Evolutionary conservation across 805 yeast species (phyloP).

Genomic region (Priceomyces carsonii): DNA sequence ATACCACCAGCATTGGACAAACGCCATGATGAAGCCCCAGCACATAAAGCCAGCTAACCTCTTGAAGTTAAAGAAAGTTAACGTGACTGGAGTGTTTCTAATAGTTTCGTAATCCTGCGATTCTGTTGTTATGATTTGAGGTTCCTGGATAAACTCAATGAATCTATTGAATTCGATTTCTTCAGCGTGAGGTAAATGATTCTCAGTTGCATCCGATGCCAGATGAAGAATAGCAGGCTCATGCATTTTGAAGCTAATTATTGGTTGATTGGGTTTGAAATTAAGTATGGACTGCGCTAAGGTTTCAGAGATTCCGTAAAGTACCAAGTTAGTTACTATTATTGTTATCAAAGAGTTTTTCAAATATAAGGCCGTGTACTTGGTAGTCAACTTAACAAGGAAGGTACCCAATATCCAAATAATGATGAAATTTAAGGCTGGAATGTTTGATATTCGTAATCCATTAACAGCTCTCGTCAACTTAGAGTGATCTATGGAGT

Average conservation of each 20-base stretch:
- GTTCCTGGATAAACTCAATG: constrained; percentile 36
- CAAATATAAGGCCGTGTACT: constrained; percentile 62
- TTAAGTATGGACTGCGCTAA: constrained; percentile 72
- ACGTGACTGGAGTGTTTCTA: constrained; percentile 5
- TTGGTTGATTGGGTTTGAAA: constrained; percentile 23
- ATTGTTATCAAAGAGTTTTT: constrained; percentile 73
- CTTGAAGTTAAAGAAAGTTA: constrained; percentile 56
- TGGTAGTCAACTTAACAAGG: constrained; percentile 53
- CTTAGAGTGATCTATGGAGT: constrained; percentile 2
- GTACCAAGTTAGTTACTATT: constrained; percentile 72
- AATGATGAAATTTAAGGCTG: constrained; percentile 57
- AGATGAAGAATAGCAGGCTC: constrained; percentile 8
- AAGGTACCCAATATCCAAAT: constrained; percentile 49
- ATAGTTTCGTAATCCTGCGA: constrained; percentile 8
- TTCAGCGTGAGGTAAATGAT: constrained; percentile 11
- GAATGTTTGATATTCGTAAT: constrained; percentile 47
- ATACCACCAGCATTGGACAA: constrained; percentile 89
- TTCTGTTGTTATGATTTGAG: constrained; percentile 29
- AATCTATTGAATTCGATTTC: constrained; percentile 24
- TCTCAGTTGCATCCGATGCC: background rate
- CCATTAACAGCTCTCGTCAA: constrained; percentile 29
- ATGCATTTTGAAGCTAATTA: constrained; percentile 19
- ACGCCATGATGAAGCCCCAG: constrained; percentile 87
- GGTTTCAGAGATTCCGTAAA: constrained; percentile 89
- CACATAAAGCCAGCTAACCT: constrained; percentile 76